Conservation (phyloP, 2,329 filamentous ascomycete species). For the Pseudogymnoascus destructans region DNA sequence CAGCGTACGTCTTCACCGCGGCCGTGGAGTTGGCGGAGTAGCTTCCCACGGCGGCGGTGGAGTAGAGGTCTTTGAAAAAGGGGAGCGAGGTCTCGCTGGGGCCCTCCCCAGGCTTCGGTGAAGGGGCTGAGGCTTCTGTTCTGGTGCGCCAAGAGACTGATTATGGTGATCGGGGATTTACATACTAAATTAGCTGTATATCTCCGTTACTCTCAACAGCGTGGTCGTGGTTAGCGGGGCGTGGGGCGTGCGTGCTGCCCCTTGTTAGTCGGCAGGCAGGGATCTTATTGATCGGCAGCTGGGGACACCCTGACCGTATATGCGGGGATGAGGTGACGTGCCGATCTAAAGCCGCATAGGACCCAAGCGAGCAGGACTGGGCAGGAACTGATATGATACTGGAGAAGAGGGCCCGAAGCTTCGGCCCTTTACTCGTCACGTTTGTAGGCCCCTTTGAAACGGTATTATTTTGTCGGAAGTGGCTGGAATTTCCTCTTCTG, state of each 20-base stretch:
- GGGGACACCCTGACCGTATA: not conserved
- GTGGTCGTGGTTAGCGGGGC: not conserved
- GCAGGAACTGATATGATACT: not conserved
- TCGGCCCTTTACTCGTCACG: not conserved
- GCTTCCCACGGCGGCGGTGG: slow-evolving; percentile 44
- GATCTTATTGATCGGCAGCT: not conserved
- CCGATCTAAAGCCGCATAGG: not conserved
- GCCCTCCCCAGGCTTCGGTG: slow-evolving; percentile 58
- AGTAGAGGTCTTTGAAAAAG: slow-evolving; percentile 61
- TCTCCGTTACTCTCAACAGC: too few relatives aligned
- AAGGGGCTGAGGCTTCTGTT: too few relatives aligned
- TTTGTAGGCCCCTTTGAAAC: not conserved
- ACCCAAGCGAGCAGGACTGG: not conserved
- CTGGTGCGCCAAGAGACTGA: too few relatives aligned
- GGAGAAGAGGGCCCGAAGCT: not conserved
- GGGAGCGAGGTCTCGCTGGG: slow-evolving; percentile 54
- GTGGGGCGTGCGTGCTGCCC: not conserved
- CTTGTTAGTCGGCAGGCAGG: not conserved
- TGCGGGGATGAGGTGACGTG: not conserved
- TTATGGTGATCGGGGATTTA: too few relatives aligned
- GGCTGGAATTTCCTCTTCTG: not conserved
- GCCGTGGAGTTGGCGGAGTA: slow-evolving; percentile 33
- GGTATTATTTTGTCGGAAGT: not conserved
- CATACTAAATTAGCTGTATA: too few relatives aligned
- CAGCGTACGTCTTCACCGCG: slow-evolving; percentile 50